Base-by-base conservation (phyloP, 2,329 filamentous ascomycete species). In the Aspergillus sp. region DNA sequence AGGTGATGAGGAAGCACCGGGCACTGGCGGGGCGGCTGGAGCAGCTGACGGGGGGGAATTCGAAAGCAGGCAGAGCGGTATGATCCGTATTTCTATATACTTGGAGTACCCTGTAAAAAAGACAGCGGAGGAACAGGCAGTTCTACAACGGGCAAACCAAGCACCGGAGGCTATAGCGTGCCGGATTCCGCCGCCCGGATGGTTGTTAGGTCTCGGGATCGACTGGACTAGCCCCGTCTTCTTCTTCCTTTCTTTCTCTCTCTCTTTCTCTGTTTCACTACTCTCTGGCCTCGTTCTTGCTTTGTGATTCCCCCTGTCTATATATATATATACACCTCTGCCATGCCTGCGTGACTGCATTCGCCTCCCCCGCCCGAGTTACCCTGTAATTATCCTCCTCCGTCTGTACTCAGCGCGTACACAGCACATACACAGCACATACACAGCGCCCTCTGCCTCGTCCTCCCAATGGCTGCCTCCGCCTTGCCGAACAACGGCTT, bases 1-100 rank as follows among this genome's bases (percentile, higher is more conserved):
- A 88, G 37, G 75, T 93, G 20, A 86, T 93, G 57, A 84, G 82
- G 59, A 83, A 89, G 45, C 89, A 95, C 63, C 77, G 85, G 26
- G 72, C 88, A 8, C 69, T 95, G 50, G 86, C 88, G 12, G 85
- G 86, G 7, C 75, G 84, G 24, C 39, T 64, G 34, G 60, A 64
- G 35, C 58, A 62, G 40, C 44, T 64, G 30, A 64, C 60, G 4
- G 47, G 51, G 24, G 44, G 48, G 12, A 39, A 41, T 32, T 26
- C 7, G 25, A 26, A 15, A 13, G 14, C 15, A 4, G 26, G 27
- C 8, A 17, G n/a, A 22, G 6, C 15, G 3, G 16, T 31, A 20
- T 31, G 8, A 26, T 31, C 15, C 27, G n/a, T n/a, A n/a, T n/a
- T n/a, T n/a, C n/a, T n/a, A n/a, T n/a, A n/a, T n/a, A n/a, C n/a